Conservation (phyloP, 257 asterid genomes). For the Knoxia roxburghii region DNA sequence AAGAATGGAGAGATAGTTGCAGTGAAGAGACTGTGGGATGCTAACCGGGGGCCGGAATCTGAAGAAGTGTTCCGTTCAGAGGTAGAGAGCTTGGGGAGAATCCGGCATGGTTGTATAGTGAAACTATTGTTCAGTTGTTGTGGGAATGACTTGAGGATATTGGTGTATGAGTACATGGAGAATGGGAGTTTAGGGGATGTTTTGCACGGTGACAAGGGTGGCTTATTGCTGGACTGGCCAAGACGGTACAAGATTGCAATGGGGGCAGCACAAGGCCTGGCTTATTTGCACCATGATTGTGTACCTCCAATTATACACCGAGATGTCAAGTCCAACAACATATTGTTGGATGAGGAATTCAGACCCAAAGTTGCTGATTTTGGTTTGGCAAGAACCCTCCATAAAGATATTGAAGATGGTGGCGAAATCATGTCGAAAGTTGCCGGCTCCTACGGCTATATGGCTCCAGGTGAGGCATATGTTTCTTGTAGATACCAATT, state of each 20-base stretch:
- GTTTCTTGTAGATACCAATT: neutral
- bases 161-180: conserved; percentile 67
- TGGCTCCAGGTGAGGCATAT: conserved; percentile 65
- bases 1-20: conserved; percentile 65
- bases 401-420: conserved; percentile 24
- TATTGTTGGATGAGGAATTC: conserved; percentile 35
- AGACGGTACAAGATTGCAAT: conserved; percentile 52
- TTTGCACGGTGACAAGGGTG: conserved; percentile 61
- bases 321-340: conserved; percentile 40
- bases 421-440: conserved; percentile 57
- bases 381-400: conserved; percentile 65
- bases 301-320: conserved; percentile 37
- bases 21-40: conserved; percentile 77
- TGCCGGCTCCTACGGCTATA: conserved; percentile 84
- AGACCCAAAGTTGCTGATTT: conserved; percentile 64
- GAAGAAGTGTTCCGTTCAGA: conserved; percentile 49
- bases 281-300: conserved; percentile 76
- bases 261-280: conserved; percentile 82
- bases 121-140: conserved; percentile 60
- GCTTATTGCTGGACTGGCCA: conserved; percentile 62
- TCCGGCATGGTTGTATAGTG: conserved; percentile 72
- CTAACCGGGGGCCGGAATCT: conserved; percentile 37
- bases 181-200: conserved; percentile 77
- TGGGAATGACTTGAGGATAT: conserved; percentile 48
- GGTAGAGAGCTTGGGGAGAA: conserved; percentile 49